phyloP scores from a whole-genome alignment of 208 protist genomes.

The Wallacemonas sp. region DNA sequence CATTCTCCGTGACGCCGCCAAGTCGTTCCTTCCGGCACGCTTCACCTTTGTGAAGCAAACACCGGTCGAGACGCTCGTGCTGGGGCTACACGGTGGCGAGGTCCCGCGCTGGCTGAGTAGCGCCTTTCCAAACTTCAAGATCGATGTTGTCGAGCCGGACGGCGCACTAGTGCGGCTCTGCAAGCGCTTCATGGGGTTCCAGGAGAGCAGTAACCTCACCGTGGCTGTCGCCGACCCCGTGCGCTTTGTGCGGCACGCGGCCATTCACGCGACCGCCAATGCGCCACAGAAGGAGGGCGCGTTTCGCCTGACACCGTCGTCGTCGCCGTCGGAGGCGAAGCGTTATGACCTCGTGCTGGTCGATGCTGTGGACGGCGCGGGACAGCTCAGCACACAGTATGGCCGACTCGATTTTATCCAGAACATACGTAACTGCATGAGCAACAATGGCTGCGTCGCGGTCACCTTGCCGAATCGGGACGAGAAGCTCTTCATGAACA shows the following conservation, averaged over 20 bases:
- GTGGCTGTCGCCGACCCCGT: constrained; percentile 64
- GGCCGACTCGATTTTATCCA: constrained; percentile 79
- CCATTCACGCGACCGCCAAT: constrained; percentile 13
- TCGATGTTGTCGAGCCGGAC: constrained; percentile 86
- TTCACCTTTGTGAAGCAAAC: constrained; percentile 76
- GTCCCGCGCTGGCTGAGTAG: constrained; percentile 79
- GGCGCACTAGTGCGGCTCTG: constrained; percentile 72
- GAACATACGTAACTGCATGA: constrained; percentile 67
- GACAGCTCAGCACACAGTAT: constrained; percentile 65
- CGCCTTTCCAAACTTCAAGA: constrained; percentile 80
- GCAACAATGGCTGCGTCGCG: constrained; percentile 59
- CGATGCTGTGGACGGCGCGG: constrained; percentile 66
- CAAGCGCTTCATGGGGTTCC: constrained; percentile 75
- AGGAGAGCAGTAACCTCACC: constrained; percentile 69
- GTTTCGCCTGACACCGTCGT: constrained; percentile 2
- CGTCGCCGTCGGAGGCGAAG: constrained; percentile 6
- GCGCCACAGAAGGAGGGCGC: background rate
- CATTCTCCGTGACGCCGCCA: constrained; percentile 65
- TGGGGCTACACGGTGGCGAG: constrained; percentile 80
- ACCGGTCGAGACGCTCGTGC: constrained; percentile 67
- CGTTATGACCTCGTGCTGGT: constrained; percentile 81
- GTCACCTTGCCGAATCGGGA: constrained; percentile 74
- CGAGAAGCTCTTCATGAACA: constrained; percentile 65
- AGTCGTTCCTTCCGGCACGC: constrained; percentile 54
- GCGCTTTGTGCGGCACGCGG: constrained; percentile 54